Percentiles rank a stretch among this genome's conserved stretches.
These are phyloP conservation scores for Lumnitzera littorea DNA, from an alignment of 345 rosid species.

Conservation along the genomic window DNA sequence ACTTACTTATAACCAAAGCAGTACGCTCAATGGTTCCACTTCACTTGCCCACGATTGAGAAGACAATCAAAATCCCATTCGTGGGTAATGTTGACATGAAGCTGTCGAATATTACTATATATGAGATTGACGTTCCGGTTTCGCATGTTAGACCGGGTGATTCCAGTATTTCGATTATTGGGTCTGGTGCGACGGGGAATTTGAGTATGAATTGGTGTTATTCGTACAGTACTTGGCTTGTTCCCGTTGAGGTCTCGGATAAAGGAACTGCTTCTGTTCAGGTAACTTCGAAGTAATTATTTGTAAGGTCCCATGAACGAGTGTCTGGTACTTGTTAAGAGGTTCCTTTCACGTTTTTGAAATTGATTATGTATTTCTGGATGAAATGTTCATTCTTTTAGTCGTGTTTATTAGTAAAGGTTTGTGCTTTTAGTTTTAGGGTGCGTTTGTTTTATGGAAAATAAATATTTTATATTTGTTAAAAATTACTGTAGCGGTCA, in stretches of 20 bases:
- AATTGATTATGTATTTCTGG: background rate
- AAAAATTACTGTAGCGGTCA: too few relatives aligned
- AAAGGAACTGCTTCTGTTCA: slow-evolving; percentile 72
- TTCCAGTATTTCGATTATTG: slow-evolving; percentile 62
- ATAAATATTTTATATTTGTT: too few relatives aligned
- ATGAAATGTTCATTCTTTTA: background rate
- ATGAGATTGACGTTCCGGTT: slow-evolving; percentile 52
- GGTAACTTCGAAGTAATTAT: slow-evolving; percentile 28
- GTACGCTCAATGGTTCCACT: slow-evolving; percentile 64
- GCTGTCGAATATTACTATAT: slow-evolving; percentile 57
- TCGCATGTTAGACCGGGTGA: slow-evolving; percentile 78
- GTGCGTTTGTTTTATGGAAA: too few relatives aligned
- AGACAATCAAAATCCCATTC: slow-evolving; percentile 49
- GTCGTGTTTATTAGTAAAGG: too few relatives aligned
- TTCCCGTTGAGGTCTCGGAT: slow-evolving; percentile 67
- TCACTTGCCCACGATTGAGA: slow-evolving; percentile 51
- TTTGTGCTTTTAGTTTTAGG: too few relatives aligned
- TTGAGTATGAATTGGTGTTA: slow-evolving; percentile 86
- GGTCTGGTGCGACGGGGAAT: slow-evolving; percentile 80
- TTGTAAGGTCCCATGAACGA: background rate
- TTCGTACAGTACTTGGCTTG: slow-evolving; percentile 59
- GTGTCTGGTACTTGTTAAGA: background rate
- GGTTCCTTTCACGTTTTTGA: background rate
- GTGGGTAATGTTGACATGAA: slow-evolving; percentile 61
- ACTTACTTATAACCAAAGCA: slow-evolving; percentile 63